Conservation (phyloP, 371 early-diverging fungal species). For the Apophysomyces sp. region DNA sequence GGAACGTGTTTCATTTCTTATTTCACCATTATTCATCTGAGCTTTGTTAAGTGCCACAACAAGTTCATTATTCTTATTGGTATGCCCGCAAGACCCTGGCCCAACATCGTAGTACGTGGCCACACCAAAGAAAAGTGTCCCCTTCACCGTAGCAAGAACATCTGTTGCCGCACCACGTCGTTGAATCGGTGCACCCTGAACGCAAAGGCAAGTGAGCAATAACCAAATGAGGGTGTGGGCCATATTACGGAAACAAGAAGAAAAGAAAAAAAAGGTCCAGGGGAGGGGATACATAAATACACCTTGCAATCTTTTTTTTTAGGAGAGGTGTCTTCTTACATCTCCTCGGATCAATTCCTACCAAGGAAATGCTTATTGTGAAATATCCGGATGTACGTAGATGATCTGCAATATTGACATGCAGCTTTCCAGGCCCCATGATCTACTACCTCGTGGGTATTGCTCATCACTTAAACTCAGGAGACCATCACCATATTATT, state of each 20-base stretch:
- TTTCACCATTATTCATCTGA: conserved; percentile 21
- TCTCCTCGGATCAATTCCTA: background rate
- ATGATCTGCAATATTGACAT: conserved; percentile 1
- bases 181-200: background rate
- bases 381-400: background rate
- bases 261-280: background rate
- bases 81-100: conserved; percentile 17
- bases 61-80: conserved; percentile 4
- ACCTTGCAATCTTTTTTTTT: background rate
- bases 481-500: too few species aligned
- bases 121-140: conserved; percentile 12
- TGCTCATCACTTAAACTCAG: background rate
- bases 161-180: background rate
- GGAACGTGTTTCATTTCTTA: background rate
- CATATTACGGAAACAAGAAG: background rate
- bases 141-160: background rate
- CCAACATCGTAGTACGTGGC: conserved; percentile 24
- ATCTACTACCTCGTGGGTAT: background rate
- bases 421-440: background rate
- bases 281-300: conserved; percentile 1
- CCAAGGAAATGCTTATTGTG: background rate
- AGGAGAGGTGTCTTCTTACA: background rate
- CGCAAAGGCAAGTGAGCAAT: background rate
- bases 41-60: conserved; percentile 21
- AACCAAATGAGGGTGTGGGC: background rate